Base-by-base conservation (phyloP, 2,329 filamentous ascomycete species). In the Fusarium subglutinans region DNA sequence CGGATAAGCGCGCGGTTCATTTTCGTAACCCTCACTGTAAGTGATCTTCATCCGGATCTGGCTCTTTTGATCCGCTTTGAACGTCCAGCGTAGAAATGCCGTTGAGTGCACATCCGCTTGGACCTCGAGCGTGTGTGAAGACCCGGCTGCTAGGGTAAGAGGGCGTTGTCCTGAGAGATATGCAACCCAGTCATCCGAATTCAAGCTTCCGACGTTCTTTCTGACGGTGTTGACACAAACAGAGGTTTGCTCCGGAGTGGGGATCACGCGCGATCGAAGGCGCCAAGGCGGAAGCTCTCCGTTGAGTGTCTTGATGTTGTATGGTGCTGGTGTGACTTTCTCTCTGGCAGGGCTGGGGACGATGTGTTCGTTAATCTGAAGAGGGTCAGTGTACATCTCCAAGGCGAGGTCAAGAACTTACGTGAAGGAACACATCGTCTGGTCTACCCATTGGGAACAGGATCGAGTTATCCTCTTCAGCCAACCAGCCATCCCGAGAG, bases 361-460 rank as follows among this genome's bases (percentile, higher is more conserved):
- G 2, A 33, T 44, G 5, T 56, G 26, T 33, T 56, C 53, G 12
- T 56, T 56, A 1, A 56, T 56, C 53, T 56, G 26, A 8, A 6
- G 12, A 33, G 10, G 0, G 20, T 56, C 4, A 55, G 26, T 24
- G 14, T 12, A 15, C 0, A 3, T 22, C 5, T 18, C 6, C 1
- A 3, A 30, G 8, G 17, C 14, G 5, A 4, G 6, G 7, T 15
- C 8, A 13, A 5, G 13, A 24, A 20, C 38, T 8, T 7, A 56
- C 53, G 22, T 56, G 38, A 20, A 56, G 53, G 38, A 56, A 56
- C 17, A 56, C 53, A 44, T 56, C 53, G 0, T 56, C 53, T 4
- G 24, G 38, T 24, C 53, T 56, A 6, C 53, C 53, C 28, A 20
- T 54, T 4, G 53, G 53, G 14, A 56, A 56, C 1, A 56, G 6